Conservation (phyloP, 2,329 filamentous ascomycete species). For the Colletotrichum tofieldiae region DNA sequence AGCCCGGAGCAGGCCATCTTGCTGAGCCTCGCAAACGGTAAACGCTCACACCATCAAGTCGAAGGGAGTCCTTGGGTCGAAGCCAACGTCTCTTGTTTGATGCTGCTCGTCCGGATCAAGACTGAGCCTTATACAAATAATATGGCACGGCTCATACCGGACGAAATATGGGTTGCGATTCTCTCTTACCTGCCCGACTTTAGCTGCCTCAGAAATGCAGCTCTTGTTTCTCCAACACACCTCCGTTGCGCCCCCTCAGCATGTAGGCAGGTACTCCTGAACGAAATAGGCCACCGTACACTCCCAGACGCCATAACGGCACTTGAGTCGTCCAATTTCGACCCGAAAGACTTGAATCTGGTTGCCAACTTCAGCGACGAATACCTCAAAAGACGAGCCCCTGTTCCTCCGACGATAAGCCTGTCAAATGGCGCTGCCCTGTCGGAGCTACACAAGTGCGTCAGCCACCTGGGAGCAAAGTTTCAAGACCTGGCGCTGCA, state of each 20-base stretch:
- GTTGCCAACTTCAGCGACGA: slow-evolving; percentile 28
- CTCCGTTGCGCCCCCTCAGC: slow-evolving; percentile 37
- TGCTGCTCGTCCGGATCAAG: background rate
- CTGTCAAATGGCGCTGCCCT: slow-evolving; percentile 22
- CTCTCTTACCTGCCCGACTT: slow-evolving; percentile 32
- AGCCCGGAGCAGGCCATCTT: background rate
- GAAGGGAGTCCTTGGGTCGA: background rate
- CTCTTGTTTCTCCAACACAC: slow-evolving; percentile 20
- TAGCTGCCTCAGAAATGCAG: slow-evolving; percentile 23
- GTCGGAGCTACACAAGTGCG: slow-evolving; percentile 14
- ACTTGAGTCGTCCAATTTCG: slow-evolving; percentile 19
- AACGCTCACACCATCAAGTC: background rate
- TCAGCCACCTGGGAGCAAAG: slow-evolving; percentile 17
- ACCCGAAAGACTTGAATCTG: slow-evolving; percentile 3
- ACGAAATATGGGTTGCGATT: slow-evolving; percentile 36
- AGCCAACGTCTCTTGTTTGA: background rate
- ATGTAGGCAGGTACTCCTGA: slow-evolving; percentile 34
- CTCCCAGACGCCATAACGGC: slow-evolving; percentile 28
- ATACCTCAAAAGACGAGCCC: slow-evolving; percentile 26
- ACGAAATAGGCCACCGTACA: slow-evolving; percentile 21
- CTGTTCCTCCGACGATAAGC: slow-evolving; percentile 19
- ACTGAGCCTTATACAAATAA: background rate
- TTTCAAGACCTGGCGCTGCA: slow-evolving; percentile 22
- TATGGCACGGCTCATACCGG: slow-evolving; percentile 16
- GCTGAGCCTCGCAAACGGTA: background rate